Evolutionary conservation across 2,329 filamentous ascomycete species (phyloP).

Genomic region (Nemania sp.): DNA sequence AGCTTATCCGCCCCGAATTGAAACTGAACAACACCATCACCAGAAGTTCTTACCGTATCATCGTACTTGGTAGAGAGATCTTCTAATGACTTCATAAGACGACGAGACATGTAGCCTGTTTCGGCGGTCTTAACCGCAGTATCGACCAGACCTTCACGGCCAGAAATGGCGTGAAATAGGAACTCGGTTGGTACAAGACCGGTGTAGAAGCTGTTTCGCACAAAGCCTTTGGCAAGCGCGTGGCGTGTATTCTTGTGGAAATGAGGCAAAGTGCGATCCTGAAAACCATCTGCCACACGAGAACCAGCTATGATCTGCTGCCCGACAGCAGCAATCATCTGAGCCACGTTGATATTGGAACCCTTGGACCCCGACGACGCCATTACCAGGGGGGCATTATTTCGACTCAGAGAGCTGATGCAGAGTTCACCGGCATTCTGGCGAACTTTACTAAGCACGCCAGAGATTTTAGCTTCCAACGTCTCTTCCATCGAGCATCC

Average conservation of each 20-base stretch:
- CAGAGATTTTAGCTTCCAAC: constrained; percentile 86
- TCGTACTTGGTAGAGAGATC: constrained; percentile 94
- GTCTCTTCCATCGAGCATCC: constrained; percentile 92
- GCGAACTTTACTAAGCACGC: constrained; percentile 89
- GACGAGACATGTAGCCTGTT: constrained; percentile 98
- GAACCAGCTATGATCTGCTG: constrained; percentile 96
- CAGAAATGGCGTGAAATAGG: constrained; percentile 97
- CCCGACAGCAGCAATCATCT: constrained; percentile 97
- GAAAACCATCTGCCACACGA: constrained; percentile 94
- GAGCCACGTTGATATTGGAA: constrained; percentile 95
- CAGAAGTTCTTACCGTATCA: constrained; percentile 89
- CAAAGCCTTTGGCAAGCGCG: constrained; percentile 95
- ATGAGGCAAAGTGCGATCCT: constrained; percentile 91
- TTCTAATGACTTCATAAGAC: constrained; percentile 96
- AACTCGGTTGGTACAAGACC: constrained; percentile 91
- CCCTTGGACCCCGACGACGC: constrained; percentile 96
- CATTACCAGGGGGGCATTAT: constrained; percentile 95
- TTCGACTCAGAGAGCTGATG: constrained; percentile 84
- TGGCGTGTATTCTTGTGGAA: constrained; percentile 92
- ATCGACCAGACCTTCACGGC: constrained; percentile 97
- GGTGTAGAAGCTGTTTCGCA: constrained; percentile 95
- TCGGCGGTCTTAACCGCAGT: constrained; percentile 99
- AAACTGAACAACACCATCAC: constrained; percentile 89
- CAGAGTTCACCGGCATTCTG: constrained; percentile 89
- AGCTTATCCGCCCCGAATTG: constrained; percentile 96